Conservation (phyloP, 352 stramenopile species). For the Globisporangium takayamanum region DNA sequence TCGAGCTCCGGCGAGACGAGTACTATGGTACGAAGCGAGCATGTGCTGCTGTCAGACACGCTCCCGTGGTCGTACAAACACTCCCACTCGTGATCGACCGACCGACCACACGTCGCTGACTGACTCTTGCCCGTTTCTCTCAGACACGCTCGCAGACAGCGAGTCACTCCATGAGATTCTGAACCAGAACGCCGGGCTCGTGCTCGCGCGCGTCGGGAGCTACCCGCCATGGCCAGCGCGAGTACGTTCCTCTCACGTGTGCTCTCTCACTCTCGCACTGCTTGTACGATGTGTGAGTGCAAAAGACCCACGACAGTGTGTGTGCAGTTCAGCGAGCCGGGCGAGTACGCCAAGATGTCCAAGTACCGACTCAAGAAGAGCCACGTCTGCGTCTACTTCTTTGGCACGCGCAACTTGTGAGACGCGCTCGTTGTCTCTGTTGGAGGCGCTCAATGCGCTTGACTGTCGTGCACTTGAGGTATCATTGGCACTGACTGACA, state of each 20-base stretch:
- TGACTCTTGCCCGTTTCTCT: neutral
- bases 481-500: neutral
- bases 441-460: neutral
- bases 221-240: slow-evolving; percentile 80
- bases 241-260: slow-evolving; percentile 22
- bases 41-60: neutral
- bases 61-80: neutral
- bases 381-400: slow-evolving; percentile 83
- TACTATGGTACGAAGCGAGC: slow-evolving; percentile 1
- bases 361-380: slow-evolving; percentile 68
- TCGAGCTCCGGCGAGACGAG: slow-evolving; percentile 6
- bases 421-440: slow-evolving; percentile 15
- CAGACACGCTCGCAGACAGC: slow-evolving; percentile 58
- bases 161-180: slow-evolving; percentile 60
- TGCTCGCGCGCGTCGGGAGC: slow-evolving; percentile 70
- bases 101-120: neutral
- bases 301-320: neutral
- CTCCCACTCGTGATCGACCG: neutral
- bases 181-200: slow-evolving; percentile 68
- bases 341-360: slow-evolving; percentile 78
- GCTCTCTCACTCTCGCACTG: slow-evolving; percentile 1
- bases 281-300: neutral
- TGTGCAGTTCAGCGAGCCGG: slow-evolving; percentile 70
- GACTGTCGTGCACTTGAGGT: neutral
- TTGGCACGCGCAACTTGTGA: slow-evolving; percentile 84